Base-by-base conservation (phyloP, 495 filamentous ascomycete genomes). In the Acidomyces sp. region DNA sequence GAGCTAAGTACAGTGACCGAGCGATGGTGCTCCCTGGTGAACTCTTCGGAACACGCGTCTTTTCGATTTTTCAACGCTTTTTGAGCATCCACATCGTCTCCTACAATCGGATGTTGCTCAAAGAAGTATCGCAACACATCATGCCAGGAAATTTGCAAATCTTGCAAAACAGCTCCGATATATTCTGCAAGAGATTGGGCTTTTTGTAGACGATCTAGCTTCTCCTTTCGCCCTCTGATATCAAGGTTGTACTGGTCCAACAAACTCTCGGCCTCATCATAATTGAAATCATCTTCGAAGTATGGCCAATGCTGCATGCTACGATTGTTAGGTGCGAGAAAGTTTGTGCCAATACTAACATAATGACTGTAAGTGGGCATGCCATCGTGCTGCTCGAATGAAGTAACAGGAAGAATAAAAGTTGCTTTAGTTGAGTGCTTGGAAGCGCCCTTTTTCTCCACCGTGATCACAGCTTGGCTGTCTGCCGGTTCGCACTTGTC, bases 31-130 rank as follows among this genome's bases (percentile, higher is more conserved):
- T 41, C 44, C 16, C 57, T 47, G 22, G 57, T 43, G 43, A 63
- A 59, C 12, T 56, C 55, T 23, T 63, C 56, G 9, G 48, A 41
- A 39, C 37, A 51, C 43, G 34, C 54, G 36, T 60, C 46, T 4
- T 45, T 41, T 27, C 58, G 48, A 2, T 37, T 26, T 10, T 43
- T 25, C 6, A 49, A 23, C 1, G 44, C 44, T 12, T 30, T 10
- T 31, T 20, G 7, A 6, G 29, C 45, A 33, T 39, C 39, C 4
- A 11, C 22, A 21, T 30, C 26, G 1, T 13, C 9, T 6, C 30
- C 45, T 11, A 51, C 21, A 15, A 38, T 40, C 17, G 34, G 29
- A 3, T 27, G 11, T 15, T 17, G 15, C 27, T 51, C 48, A 0
- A 55, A 23, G n/a, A 58, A 31, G 22, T 37, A 55, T 9, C 45